Percentiles rank a stretch among this genome's conserved stretches.
These are phyloP conservation scores for Lachancea sp. DNA, from an alignment of 805 yeast genomes.

Conservation along the genomic window DNA sequence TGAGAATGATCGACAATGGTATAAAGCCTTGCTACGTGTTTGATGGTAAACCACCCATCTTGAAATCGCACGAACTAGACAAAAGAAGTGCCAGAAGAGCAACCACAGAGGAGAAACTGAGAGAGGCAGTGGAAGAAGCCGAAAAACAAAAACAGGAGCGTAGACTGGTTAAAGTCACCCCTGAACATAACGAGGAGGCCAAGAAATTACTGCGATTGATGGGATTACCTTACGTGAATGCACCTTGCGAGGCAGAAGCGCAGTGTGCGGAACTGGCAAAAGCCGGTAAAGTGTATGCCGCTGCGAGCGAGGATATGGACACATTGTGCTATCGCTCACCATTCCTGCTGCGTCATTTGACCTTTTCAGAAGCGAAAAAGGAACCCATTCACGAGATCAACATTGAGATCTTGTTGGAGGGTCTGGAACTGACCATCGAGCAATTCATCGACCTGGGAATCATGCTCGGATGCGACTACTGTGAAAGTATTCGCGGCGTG, in stretches of 20 bases:
- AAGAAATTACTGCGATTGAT: slow-evolving; percentile 69
- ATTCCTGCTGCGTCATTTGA: slow-evolving; percentile 74
- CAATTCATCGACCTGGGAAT: slow-evolving; percentile 90
- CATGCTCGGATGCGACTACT: slow-evolving; percentile 92
- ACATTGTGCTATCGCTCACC: slow-evolving; percentile 91
- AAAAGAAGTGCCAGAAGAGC: slow-evolving; percentile 77
- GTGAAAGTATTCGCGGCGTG: slow-evolving; percentile 90
- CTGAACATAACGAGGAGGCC: slow-evolving; percentile 92
- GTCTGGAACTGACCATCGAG: slow-evolving; percentile 61
- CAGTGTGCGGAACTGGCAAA: slow-evolving; percentile 93
- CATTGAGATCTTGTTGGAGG: slow-evolving; percentile 61
- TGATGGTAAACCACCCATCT: slow-evolving; percentile 95
- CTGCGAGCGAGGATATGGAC: slow-evolving; percentile 99
- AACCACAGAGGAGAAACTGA: slow-evolving; percentile 72
- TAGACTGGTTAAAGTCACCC: slow-evolving; percentile 81
- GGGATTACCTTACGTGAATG: slow-evolving; percentile 93
- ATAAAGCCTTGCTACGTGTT: slow-evolving; percentile 94
- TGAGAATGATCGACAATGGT: slow-evolving; percentile 85
- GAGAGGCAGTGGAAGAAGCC: slow-evolving; percentile 66
- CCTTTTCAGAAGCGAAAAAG: slow-evolving; percentile 90
- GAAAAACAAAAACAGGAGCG: slow-evolving; percentile 70
- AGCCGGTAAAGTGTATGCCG: slow-evolving; percentile 88
- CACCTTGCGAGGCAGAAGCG: slow-evolving; percentile 98
- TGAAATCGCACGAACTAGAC: slow-evolving; percentile 88
- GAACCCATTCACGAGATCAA: slow-evolving; percentile 84